Conservation (phyloP, 2,329 filamentous ascomycete species). For the Bipolaris oryzae region DNA sequence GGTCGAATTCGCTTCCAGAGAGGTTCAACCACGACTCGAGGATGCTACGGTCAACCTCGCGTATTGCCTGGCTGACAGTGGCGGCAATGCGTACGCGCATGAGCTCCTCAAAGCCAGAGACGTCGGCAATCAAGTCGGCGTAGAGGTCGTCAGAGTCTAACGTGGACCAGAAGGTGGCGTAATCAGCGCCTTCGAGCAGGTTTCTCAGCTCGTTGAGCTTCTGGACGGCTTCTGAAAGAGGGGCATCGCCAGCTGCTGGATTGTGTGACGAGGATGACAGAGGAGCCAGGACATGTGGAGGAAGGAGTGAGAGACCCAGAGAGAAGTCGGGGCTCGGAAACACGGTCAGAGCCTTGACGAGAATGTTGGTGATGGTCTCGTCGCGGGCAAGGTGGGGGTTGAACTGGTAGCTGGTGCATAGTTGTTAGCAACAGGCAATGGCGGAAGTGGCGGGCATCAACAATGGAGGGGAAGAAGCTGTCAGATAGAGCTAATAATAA, state of each 20-base stretch:
- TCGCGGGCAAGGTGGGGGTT: slow-evolving; percentile 98
- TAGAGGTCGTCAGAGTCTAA: slow-evolving; percentile 94
- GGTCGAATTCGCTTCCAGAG: slow-evolving; percentile 54
- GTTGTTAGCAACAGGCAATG: slow-evolving; percentile 22
- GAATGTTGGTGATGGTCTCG: slow-evolving; percentile 97
- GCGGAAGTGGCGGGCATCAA: slow-evolving; percentile 2
- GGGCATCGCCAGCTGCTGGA: slow-evolving; percentile 65
- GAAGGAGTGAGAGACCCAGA: slow-evolving; percentile 91
- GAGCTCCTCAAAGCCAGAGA: slow-evolving; percentile 91
- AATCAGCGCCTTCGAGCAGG: slow-evolving; percentile 88
- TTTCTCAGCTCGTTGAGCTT: slow-evolving; percentile 85
- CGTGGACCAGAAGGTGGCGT: slow-evolving; percentile 89
- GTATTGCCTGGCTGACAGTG: slow-evolving; percentile 84
- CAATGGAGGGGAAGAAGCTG: slow-evolving; percentile 16
- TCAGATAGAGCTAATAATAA: slow-evolving; percentile 79
- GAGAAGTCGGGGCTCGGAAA: slow-evolving; percentile 97
- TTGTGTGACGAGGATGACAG: slow-evolving; percentile 56
- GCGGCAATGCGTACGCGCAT: slow-evolving; percentile 89
- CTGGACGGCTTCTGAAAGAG: slow-evolving; percentile 84
- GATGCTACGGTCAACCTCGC: slow-evolving; percentile 65
- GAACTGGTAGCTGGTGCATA: slow-evolving; percentile 83
- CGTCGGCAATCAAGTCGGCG: slow-evolving; percentile 92
- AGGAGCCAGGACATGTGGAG: slow-evolving; percentile 75
- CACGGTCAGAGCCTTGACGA: slow-evolving; percentile 96
- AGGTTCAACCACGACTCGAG: slow-evolving; percentile 59